Conservation (phyloP, 1,139 yeast species). For the Zygosaccharomyces sapae region DNA sequence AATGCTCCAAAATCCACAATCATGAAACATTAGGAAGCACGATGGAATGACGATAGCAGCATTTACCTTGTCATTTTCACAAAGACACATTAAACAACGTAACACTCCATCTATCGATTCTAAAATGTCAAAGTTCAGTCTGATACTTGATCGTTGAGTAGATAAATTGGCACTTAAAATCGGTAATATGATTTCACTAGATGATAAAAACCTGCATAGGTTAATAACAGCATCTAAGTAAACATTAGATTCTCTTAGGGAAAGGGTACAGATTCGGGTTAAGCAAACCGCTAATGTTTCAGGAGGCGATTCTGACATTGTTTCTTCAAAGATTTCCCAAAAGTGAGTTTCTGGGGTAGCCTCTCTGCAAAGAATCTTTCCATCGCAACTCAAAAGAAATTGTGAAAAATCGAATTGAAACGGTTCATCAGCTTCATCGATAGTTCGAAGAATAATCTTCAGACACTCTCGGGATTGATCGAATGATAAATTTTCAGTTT, state of each 20-base stretch:
- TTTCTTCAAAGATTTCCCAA: slow-evolving; percentile 13
- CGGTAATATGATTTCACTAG: slow-evolving; percentile 15
- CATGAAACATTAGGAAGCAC: slow-evolving; percentile 13
- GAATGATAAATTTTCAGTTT: slow-evolving; percentile 6
- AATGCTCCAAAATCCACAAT: slow-evolving; percentile 18
- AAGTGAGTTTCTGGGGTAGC: slow-evolving; percentile 12
- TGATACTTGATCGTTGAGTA: slow-evolving; percentile 3
- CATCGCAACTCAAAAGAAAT: slow-evolving; percentile 17
- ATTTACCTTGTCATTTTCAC: slow-evolving; percentile 11
- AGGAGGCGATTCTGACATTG: slow-evolving; percentile 11
- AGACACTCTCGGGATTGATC: slow-evolving; percentile 10
- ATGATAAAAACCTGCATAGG: slow-evolving; percentile 9
- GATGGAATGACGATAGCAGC: slow-evolving; percentile 18
- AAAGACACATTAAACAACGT: slow-evolving; percentile 10
- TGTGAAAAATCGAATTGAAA: slow-evolving; percentile 8
- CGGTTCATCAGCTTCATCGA: background rate
- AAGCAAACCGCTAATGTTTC: slow-evolving; percentile 7
- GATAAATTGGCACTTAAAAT: slow-evolving; percentile 16
- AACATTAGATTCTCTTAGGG: slow-evolving; percentile 5
- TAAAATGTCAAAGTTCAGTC: slow-evolving; percentile 13
- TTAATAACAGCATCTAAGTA: slow-evolving; percentile 6
- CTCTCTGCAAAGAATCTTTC: slow-evolving; percentile 12
- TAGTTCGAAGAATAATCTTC: slow-evolving; percentile 3
- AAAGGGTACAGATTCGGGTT: slow-evolving; percentile 9
- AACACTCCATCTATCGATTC: slow-evolving; percentile 16